Conservation (phyloP, 495 filamentous ascomycete genomes). For the Ramalina peruviana region DNA sequence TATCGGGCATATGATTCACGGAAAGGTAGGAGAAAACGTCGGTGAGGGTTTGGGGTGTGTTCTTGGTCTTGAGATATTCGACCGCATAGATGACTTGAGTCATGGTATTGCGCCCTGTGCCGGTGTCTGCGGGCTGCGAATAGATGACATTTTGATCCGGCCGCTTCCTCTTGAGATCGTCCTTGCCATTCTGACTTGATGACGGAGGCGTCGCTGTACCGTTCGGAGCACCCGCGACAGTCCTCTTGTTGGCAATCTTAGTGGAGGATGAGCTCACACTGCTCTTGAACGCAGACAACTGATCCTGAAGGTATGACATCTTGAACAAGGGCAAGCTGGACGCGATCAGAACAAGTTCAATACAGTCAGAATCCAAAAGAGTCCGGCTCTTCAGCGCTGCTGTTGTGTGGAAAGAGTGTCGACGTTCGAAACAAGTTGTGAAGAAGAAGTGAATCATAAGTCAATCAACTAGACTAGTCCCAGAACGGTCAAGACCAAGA, state of each 20-base stretch:
- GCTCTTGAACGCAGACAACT: slow-evolving; percentile 32
- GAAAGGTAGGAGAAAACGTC: slow-evolving; percentile 69
- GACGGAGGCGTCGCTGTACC: slow-evolving; percentile 24
- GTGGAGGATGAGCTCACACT: slow-evolving; percentile 32
- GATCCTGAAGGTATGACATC: slow-evolving; percentile 39
- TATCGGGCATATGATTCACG: slow-evolving; percentile 38
- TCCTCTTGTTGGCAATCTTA: slow-evolving; percentile 35
- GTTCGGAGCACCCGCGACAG: slow-evolving; percentile 20
- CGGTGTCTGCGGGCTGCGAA: slow-evolving; percentile 66
- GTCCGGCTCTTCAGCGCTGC: neutral
- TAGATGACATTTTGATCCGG: slow-evolving; percentile 46
- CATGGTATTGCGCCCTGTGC: slow-evolving; percentile 64
- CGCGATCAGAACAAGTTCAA: neutral
- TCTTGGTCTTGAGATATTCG: slow-evolving; percentile 66
- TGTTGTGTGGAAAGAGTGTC: neutral
- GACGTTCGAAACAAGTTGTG: neutral
- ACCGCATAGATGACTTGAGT: slow-evolving; percentile 75
- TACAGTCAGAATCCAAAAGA: neutral
- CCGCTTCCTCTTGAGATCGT: slow-evolving; percentile 45
- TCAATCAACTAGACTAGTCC: too few relatives aligned
- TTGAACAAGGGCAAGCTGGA: slow-evolving; percentile 1
- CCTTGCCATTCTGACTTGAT: slow-evolving; percentile 18
- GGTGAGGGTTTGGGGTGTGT: slow-evolving; percentile 49
- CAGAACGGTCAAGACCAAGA: too few relatives aligned
- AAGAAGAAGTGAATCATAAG: too few relatives aligned